These are phyloP conservation scores for Geoglossum cookeanum DNA, from an alignment of 2,329 filamentous ascomycete species.

Conservation along the genomic window DNA sequence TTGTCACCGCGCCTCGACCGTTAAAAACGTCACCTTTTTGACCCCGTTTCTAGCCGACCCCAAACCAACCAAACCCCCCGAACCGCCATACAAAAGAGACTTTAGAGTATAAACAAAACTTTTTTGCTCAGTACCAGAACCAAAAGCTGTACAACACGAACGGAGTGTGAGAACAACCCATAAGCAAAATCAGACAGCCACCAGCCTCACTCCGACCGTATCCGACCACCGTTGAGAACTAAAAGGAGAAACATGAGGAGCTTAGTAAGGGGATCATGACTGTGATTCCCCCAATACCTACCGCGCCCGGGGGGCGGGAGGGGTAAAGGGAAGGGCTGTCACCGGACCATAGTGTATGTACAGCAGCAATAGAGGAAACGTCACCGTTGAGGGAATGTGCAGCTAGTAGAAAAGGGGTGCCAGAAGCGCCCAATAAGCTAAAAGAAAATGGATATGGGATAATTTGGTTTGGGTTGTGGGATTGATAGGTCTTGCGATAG, in stretches of 20 bases:
- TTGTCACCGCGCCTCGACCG: background rate
- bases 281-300: background rate
- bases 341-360: background rate
- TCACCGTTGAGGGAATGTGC: background rate
- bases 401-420: too few species aligned
- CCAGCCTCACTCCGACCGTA: background rate
- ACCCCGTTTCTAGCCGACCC: background rate
- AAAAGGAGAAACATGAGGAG: background rate
- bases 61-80: background rate
- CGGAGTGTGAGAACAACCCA: background rate
- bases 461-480: too few species aligned
- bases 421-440: too few species aligned
- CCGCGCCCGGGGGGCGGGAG: background rate
- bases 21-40: background rate
- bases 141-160: background rate
- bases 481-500: background rate
- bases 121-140: background rate
- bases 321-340: background rate
- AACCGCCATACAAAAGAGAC: background rate
- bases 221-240: background rate
- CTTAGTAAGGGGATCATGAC: background rate
- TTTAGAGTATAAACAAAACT: conserved; percentile 1
- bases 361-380: background rate
- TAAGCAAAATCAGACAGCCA: background rate
- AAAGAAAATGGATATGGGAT: too few species aligned